phyloP scores from a whole-genome alignment of 768 basidiomycete species.

The Trichaptum fuscoviolaceum region DNA sequence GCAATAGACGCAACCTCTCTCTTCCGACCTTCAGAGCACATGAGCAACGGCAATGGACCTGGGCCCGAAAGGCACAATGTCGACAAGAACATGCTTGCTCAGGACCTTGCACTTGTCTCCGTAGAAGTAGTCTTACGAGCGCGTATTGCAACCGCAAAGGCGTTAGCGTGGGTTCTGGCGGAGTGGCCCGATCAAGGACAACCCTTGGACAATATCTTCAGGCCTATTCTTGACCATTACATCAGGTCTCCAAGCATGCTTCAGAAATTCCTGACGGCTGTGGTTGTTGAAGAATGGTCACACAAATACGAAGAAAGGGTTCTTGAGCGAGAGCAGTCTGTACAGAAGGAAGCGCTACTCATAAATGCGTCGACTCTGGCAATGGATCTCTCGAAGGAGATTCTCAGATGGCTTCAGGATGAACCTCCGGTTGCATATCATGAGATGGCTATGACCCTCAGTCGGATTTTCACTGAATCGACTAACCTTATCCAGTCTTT shows the following conservation, averaged over 20 bases:
- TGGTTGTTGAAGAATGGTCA: constrained; percentile 92
- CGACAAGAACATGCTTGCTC: constrained; percentile 91
- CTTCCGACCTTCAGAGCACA: constrained; percentile 50
- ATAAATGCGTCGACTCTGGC: constrained; percentile 56
- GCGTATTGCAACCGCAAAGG: constrained; percentile 70
- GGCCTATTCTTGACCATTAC: constrained; percentile 72
- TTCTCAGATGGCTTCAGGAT: constrained; percentile 69
- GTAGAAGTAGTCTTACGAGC: constrained; percentile 75
- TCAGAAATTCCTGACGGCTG: constrained; percentile 81
- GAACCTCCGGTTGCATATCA: constrained; percentile 76
- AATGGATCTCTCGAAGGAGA: constrained; percentile 60
- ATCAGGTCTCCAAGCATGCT: constrained; percentile 86
- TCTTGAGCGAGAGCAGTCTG: constrained; percentile 13
- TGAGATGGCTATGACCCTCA: constrained; percentile 82
- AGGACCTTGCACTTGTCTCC: constrained; percentile 81
- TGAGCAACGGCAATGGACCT: constrained; percentile 37
- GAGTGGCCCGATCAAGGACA: constrained; percentile 55
- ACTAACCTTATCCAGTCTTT: constrained; percentile 78
- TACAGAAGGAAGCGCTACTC: constrained; percentile 30
- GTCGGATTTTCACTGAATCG: constrained; percentile 77
- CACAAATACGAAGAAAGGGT: constrained; percentile 39
- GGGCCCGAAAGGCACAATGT: constrained; percentile 78
- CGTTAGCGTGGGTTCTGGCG: constrained; percentile 64
- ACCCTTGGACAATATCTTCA: constrained; percentile 61
- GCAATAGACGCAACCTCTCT: constrained; percentile 68